Percentiles rank a stretch among this genome's conserved stretches.
Conservation (phyloP, 2,329 filamentous ascomycete species). For the Monosporascus sp. region DNA sequence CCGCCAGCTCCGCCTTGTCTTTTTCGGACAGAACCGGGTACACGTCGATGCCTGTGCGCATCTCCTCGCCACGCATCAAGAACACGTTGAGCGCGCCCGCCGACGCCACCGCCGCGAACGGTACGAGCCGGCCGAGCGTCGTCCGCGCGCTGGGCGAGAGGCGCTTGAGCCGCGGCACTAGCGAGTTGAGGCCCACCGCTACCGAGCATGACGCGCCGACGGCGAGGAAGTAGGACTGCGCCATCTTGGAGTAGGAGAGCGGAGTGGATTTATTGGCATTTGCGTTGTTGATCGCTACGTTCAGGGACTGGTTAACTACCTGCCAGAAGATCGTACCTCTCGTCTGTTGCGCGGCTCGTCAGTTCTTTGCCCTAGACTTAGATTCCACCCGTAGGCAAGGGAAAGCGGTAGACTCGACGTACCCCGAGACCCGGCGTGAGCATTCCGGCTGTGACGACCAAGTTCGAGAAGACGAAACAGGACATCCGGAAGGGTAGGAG, state of each 20-base stretch:
- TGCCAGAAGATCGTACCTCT: constrained; percentile 90
- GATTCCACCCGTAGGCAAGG: neutral
- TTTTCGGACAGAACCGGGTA: constrained; percentile 72
- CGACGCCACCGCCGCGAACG: constrained; percentile 89
- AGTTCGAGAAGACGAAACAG: constrained; percentile 84
- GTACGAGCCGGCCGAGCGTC: constrained; percentile 80
- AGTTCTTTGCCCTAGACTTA: no score
- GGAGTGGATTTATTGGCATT: constrained; percentile 98
- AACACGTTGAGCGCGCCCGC: constrained; percentile 93
- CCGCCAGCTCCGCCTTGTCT: constrained; percentile 54
- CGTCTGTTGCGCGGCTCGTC: constrained; percentile 42
- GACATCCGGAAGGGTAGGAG: constrained; percentile 98
- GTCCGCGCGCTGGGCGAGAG: constrained; percentile 70
- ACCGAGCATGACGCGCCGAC: constrained; percentile 92
- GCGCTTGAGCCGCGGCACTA: constrained; percentile 77
- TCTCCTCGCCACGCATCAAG: constrained; percentile 96
- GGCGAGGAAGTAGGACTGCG: constrained; percentile 85
- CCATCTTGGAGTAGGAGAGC: constrained; percentile 71
- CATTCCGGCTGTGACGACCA: constrained; percentile 95
- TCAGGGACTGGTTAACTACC: constrained; percentile 92
- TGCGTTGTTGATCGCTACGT: constrained; percentile 94
- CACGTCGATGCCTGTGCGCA: constrained; percentile 85
- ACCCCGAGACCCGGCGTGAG: constrained; percentile 80
- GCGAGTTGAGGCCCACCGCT: constrained; percentile 81
- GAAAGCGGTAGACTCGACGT: constrained; percentile 21